A percentile compares a stretch with the other conserved stretches of the same genome.
phyloP scores from a whole-genome alignment of 78 protist species.

The Isochrysis galbana region DNA sequence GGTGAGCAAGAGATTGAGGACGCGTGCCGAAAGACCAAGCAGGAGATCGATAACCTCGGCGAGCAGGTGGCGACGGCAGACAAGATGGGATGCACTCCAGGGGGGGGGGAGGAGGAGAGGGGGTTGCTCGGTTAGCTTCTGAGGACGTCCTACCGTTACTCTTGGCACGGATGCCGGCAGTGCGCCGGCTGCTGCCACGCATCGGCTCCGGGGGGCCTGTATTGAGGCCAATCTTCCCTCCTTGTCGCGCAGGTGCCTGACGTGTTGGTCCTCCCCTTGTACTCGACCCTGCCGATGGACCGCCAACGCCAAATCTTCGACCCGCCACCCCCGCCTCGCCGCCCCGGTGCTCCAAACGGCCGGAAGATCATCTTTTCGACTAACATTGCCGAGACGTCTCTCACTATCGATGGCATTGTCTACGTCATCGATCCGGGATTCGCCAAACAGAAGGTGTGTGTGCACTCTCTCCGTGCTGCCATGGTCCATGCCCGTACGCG shows the following conservation, averaged over 20 bases:
- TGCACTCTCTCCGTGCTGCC: neutral
- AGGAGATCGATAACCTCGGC: conserved; percentile 81
- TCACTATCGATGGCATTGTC: conserved; percentile 99
- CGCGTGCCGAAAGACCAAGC: conserved; percentile 48
- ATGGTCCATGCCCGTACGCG: neutral
- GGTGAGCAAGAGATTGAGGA: conserved; percentile 87
- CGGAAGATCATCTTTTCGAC: conserved; percentile 92
- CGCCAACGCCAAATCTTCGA: conserved; percentile 85
- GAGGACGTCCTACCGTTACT: no score
- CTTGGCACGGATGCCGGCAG: no score
- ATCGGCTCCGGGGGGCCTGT: no score
- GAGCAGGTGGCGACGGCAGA: conserved; percentile 1
- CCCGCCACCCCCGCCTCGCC: conserved; percentile 51
- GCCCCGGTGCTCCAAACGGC: conserved; percentile 65
- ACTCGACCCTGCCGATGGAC: conserved; percentile 93
- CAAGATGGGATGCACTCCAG: no score
- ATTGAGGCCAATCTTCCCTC: neutral
- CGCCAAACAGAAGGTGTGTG: conserved; percentile 87
- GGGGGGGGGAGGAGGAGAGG: no score
- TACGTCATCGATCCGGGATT: conserved; percentile 99
- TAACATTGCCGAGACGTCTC: conserved; percentile 99
- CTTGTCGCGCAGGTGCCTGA: neutral
- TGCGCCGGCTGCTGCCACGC: no score
- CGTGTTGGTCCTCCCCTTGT: conserved; percentile 82
- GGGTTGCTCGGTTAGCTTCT: no score